phyloP scores from a whole-genome alignment of 176 grass and related monocot species.

The barley (Hordeum vulgare) region MorexV3_pseudomolecules_assembly NC_058520.1:63063514-63064013 shows the following conservation, averaged over 20 bases:
- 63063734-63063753: neutral
- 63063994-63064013: slow-evolving; percentile 95
- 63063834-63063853: neutral
- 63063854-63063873: slow-evolving; percentile 3
- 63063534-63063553: too few relatives aligned
- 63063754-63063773: neutral
- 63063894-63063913: slow-evolving; percentile 93
- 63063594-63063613: too few relatives aligned
- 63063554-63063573: too few relatives aligned
- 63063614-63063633: neutral
- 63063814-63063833: neutral
- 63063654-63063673: slow-evolving; percentile 9
- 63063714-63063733: neutral
- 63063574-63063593: too few relatives aligned
- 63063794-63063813: neutral
- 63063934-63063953: slow-evolving; percentile 77
- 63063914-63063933: slow-evolving; percentile 83
- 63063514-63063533: too few relatives aligned
- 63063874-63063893: slow-evolving; percentile 44
- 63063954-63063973: slow-evolving; percentile 96
- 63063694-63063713: neutral
- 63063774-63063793: neutral
- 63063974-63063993: slow-evolving; percentile 94
- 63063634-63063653: neutral
- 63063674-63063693: neutral